Evolutionary conservation across 495 filamentous ascomycete species (phyloP), one percentile per base, ranked within the genome.

Genomic region (Alectoria sarmentosa): DNA sequence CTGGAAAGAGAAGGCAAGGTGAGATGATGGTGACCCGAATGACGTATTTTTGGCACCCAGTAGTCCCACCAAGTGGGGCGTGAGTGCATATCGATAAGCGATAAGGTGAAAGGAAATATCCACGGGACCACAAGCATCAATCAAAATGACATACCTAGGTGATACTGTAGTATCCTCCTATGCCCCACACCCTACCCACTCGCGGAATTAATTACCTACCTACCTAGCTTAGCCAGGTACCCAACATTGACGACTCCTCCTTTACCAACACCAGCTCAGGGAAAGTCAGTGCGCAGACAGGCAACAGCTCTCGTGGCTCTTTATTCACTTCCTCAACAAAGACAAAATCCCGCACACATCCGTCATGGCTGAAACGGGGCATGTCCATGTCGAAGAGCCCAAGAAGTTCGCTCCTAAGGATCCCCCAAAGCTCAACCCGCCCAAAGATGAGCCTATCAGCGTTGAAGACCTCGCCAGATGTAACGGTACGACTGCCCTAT

Each of bases 361-460:
- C 26, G 48, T 48, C 49, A 60, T 61, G 46, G 30, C 58, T 32
- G 46, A 61, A 34, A 46, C 55, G 13, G 62, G 52, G 41, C 28
- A 63, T 46, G 23, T 57, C 26, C 4, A 63, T 46, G 23, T 57
- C 26, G 2, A 64, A 34, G 61, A 87, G 80, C 73, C 83, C 23
- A 86, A 84, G 69, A 89, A 85, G 62, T 98, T 98, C 72, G 85
- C 87, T 65, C 94, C 94, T 65, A 97, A 96, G 76, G 78, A 81
- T 15, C 86, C 91, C 23, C 88, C 96, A 61, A 75, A 87, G 67
- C 86, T 99, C 57, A 80, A 87, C 60, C 90, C 91, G 52, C 94
- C 94, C 28, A 96, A 93, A 77, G 84, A 91, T 67, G 93, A 97
- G 71, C 84, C 82, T 14, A 96, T 98, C 67, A 84, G 83, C 46